These are phyloP conservation scores for Fusarium algeriense DNA, from an alignment of 2,329 filamentous ascomycete species.

Conservation along the genomic window DNA sequence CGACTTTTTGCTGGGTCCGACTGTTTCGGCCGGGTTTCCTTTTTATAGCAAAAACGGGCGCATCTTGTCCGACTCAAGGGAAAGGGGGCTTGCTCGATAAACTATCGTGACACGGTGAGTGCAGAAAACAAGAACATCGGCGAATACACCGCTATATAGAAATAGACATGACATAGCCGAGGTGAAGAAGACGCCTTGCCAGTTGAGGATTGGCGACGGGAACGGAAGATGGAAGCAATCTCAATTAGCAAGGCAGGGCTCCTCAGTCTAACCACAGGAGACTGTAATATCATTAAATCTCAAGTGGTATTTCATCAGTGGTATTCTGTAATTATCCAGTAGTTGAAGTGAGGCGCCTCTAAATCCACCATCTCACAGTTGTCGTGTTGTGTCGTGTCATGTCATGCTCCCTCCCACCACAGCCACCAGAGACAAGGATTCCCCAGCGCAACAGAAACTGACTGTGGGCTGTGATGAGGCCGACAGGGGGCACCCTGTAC, in stretches of 20 bases:
- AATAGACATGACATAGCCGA: slow-evolving; percentile 3
- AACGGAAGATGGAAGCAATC: slow-evolving; percentile 17
- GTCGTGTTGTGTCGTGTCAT: slow-evolving; percentile 31
- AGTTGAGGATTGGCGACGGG: slow-evolving; percentile 5
- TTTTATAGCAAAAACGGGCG: slow-evolving; percentile 25
- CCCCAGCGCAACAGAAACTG: slow-evolving; percentile 40
- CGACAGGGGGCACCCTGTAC: slow-evolving; percentile 5
- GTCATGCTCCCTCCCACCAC: slow-evolving; percentile 32
- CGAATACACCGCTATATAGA: slow-evolving; percentile 17
- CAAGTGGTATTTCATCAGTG: not conserved
- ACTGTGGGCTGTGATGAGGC: slow-evolving; percentile 15
- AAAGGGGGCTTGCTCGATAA: not conserved
- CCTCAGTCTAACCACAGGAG: not conserved
- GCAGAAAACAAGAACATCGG: slow-evolving; percentile 1
- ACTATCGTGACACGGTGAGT: slow-evolving; percentile 8
- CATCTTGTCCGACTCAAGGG: slow-evolving; percentile 14
- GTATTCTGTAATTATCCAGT: slow-evolving; percentile 2
- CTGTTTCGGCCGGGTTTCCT: slow-evolving; percentile 18
- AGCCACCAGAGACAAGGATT: slow-evolving; percentile 43
- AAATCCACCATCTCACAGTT: slow-evolving; percentile 16
- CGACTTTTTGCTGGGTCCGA: slow-evolving; percentile 9
- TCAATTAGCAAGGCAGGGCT: slow-evolving; percentile 4
- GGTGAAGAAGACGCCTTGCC: slow-evolving; percentile 6
- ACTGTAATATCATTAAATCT: slow-evolving; percentile 3
- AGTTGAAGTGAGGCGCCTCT: slow-evolving; percentile 40